These are phyloP conservation scores for Kurtzmaniella quercitrusa DNA, from an alignment of 1,139 yeast genomes.

Conservation along the genomic window DNA sequence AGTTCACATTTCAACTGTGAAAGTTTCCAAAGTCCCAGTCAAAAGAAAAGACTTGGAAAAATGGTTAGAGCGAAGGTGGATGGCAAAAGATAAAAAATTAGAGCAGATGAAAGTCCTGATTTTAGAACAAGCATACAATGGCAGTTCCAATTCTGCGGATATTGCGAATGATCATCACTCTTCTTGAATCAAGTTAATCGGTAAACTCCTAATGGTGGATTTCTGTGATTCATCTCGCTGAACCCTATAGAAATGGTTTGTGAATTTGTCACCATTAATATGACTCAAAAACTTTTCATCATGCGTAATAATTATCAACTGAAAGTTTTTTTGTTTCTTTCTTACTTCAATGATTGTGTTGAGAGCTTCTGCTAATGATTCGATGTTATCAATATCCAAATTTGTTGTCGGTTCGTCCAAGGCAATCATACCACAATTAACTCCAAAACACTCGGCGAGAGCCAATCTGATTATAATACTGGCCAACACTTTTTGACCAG, in stretches of 20 bases:
- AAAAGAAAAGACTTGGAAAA: conserved; percentile 55
- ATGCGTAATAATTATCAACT: conserved; percentile 90
- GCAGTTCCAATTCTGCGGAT: no score
- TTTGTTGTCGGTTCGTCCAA: conserved; percentile 98
- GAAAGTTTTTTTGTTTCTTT: conserved; percentile 80
- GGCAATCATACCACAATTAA: conserved; percentile 92
- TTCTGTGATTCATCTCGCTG: conserved; percentile 77
- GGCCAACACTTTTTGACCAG: conserved; percentile 95
- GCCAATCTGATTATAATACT: conserved; percentile 89
- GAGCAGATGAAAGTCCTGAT: neutral
- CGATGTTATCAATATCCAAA: conserved; percentile 84
- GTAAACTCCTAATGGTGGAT: conserved; percentile 58
- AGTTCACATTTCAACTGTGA: conserved; percentile 46
- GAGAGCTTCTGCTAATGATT: conserved; percentile 79
- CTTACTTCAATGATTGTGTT: conserved; percentile 73
- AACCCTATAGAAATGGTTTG: conserved; percentile 86
- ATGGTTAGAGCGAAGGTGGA: conserved; percentile 72
- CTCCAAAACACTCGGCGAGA: conserved; percentile 92
- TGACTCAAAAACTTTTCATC: conserved; percentile 86
- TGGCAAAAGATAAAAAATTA: conserved; percentile 51
- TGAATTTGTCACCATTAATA: conserved; percentile 80
- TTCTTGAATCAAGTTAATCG: conserved; percentile 38
- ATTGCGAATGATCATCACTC: no score
- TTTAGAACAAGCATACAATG: neutral
- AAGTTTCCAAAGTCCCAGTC: conserved; percentile 46